phyloP scores from a whole-genome alignment of 495 filamentous ascomycete genomes.

The Neurospora sp. region DNA sequence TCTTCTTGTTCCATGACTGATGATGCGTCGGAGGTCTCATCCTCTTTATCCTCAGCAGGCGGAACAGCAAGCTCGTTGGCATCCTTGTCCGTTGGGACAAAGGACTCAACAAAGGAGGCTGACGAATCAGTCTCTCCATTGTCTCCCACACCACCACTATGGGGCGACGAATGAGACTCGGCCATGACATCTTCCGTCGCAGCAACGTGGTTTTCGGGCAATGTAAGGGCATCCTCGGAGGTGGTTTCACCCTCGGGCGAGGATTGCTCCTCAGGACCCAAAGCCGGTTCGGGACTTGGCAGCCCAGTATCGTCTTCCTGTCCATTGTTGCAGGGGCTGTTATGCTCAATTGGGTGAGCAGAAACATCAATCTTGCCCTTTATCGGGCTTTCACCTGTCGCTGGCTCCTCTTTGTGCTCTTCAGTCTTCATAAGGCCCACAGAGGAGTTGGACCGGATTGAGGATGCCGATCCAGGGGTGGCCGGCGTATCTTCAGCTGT shows the following conservation, averaged over 20 bases:
- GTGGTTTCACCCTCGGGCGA: neutral
- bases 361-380: neutral
- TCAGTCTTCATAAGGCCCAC: neutral
- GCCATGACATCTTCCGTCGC: neutral
- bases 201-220: neutral
- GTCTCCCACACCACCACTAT: neutral
- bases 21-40: neutral
- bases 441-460: neutral
- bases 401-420: neutral
- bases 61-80: neutral
- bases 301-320: neutral
- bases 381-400: neutral
- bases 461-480: neutral
- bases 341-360: neutral
- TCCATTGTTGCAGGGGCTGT: neutral
- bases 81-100: neutral
- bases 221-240: neutral
- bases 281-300: neutral
- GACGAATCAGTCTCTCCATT: neutral
- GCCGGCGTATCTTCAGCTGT: neutral
- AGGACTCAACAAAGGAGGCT: neutral
- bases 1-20: neutral
- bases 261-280: neutral
- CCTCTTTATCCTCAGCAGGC: neutral
- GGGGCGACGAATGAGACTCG: neutral